Evolutionary conservation across 108 stramenopile genomes (phyloP).

Genomic region (Conticribra weissflogii): DNA sequence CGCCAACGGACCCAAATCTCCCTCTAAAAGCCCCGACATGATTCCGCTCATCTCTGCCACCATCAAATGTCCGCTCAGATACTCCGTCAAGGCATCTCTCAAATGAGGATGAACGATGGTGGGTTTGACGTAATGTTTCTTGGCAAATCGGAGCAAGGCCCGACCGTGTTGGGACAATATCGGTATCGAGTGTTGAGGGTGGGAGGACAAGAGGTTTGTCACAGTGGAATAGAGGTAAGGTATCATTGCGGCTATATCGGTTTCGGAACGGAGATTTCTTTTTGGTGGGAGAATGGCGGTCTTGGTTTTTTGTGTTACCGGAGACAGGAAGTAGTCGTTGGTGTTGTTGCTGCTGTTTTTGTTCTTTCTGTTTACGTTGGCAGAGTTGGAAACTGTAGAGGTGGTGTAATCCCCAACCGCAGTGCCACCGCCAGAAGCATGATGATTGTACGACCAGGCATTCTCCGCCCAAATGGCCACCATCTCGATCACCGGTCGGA

Average conservation of each 20-base stretch:
- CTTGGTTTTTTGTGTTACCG: constrained; percentile 30
- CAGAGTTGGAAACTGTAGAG: constrained; percentile 36
- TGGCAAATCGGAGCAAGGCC: constrained; percentile 56
- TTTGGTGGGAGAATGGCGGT: too few relatives aligned
- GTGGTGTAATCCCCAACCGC: neutral
- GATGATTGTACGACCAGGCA: constrained; percentile 24
- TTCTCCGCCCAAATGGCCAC: constrained; percentile 58
- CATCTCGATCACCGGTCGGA: constrained; percentile 52
- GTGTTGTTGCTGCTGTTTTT: neutral
- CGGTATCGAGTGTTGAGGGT: constrained; percentile 50
- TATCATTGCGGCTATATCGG: constrained; percentile 30
- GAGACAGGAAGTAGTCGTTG: neutral
- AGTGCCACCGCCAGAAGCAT: constrained; percentile 11
- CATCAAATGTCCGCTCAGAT: constrained; percentile 64
- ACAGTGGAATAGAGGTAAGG: constrained; percentile 52
- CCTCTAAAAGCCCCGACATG: constrained; percentile 34
- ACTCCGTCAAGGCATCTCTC: constrained; percentile 63
- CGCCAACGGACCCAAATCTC: constrained; percentile 40
- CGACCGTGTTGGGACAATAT: constrained; percentile 39
- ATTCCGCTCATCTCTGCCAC: constrained; percentile 55
- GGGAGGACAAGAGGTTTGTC: constrained; percentile 40
- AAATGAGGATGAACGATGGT: constrained; percentile 12
- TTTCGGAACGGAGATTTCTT: constrained; percentile 16
- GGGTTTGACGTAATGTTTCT: constrained; percentile 43
- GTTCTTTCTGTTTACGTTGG: constrained; percentile 4